phyloP scores from a whole-genome alignment of 2,329 filamentous ascomycete species.

The Fusarium camptoceras region DNA sequence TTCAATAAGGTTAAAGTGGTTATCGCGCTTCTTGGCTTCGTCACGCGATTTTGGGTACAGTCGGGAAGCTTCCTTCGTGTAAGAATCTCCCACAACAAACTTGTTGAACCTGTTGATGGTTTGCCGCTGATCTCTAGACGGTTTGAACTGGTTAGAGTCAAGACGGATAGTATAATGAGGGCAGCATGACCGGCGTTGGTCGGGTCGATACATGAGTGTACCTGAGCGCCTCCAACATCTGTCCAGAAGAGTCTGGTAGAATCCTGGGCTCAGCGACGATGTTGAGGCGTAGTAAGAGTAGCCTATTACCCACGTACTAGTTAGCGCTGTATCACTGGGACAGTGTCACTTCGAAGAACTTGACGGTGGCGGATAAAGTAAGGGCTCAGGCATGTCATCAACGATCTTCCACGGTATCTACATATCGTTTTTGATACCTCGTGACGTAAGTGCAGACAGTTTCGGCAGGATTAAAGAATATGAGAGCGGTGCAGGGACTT shows the following conservation, averaged over 20 bases:
- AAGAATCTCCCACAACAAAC: constrained; percentile 75
- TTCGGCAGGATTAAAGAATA: background rate
- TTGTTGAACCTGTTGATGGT: constrained; percentile 81
- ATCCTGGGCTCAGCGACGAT: constrained; percentile 68
- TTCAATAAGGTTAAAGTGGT: constrained; percentile 73
- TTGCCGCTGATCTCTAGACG: constrained; percentile 79
- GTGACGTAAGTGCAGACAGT: constrained; percentile 12
- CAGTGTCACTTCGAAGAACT: constrained; percentile 7
- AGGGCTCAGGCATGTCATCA: constrained; percentile 7
- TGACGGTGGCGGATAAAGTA: background rate
- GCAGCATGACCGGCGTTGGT: constrained; percentile 85
- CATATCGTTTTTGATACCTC: background rate
- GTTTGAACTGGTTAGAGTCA: constrained; percentile 72
- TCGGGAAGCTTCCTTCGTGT: constrained; percentile 71
- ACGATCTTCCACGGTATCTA: constrained; percentile 18
- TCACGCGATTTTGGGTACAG: constrained; percentile 75
- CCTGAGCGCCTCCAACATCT: constrained; percentile 82
- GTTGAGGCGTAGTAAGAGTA: constrained; percentile 78
- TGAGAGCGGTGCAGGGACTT: constrained; percentile 26
- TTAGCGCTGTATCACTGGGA: constrained; percentile 37
- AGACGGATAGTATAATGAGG: constrained; percentile 89
- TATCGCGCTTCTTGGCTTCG: constrained; percentile 71
- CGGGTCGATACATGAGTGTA: constrained; percentile 79
- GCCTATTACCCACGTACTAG: constrained; percentile 60
- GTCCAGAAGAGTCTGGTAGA: constrained; percentile 79